These are phyloP conservation scores for Malus hybrid DNA, from an alignment of 331 rosid genomes.

Conservation along the genomic window DNA sequence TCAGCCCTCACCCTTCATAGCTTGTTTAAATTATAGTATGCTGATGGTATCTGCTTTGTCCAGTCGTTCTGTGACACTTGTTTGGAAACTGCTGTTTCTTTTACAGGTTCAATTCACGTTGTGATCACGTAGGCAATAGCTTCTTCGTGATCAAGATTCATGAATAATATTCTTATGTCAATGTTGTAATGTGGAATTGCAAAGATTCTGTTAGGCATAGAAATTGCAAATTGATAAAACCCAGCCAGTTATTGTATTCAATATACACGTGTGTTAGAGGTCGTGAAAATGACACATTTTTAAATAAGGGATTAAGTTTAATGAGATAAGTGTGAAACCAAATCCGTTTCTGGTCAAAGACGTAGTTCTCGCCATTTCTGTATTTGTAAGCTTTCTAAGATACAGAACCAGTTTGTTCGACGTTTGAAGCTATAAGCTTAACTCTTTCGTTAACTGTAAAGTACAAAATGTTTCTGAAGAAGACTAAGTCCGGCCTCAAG, in stretches of 20 bases:
- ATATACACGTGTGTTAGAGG: neutral
- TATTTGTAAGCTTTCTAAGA: neutral
- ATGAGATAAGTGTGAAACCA: neutral
- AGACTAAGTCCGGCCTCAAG: too few species aligned
- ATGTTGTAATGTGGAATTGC: neutral
- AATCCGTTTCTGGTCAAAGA: slow-evolving; percentile 52
- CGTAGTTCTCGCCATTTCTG: slow-evolving; percentile 19
- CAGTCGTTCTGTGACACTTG: neutral
- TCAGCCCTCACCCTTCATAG: neutral
- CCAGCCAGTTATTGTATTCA: neutral
- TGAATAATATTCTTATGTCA: neutral
- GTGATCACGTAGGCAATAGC: neutral
- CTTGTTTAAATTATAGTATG: neutral
- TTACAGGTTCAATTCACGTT: neutral
- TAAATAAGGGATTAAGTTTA: neutral
- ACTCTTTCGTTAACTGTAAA: too few species aligned
- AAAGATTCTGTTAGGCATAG: neutral
- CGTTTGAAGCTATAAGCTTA: too few species aligned
- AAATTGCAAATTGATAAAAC: neutral
- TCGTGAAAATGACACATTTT: neutral
- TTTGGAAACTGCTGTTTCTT: neutral
- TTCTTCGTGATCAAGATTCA: neutral
- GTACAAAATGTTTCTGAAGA: too few species aligned
- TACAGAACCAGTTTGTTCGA: too few species aligned
- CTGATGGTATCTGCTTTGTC: neutral